Evolutionary conservation across 805 yeast genomes (phyloP), one percentile per base, ranked within the genome.

Genomic region (Candida argentea): DNA sequence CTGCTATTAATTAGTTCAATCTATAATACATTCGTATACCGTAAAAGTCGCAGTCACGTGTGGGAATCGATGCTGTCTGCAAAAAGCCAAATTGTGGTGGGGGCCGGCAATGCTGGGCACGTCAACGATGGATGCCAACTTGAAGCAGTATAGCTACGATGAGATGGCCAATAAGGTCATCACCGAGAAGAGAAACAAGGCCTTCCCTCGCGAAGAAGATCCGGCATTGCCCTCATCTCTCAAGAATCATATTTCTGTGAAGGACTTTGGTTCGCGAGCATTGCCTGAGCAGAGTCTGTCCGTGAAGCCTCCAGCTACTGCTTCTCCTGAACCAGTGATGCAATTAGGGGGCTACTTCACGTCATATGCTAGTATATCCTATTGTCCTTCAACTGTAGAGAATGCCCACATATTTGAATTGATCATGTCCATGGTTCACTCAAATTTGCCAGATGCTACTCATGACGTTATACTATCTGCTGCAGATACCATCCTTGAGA

Each of bases 141-240:
- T n/a, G n/a, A 39, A 45, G 26, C 51, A 47, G 37, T 76, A 75
- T 50, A 65, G 73, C 38, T 72, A 75, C 40, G 79, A 75, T 47
- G 82, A 72, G 45, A 78, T 83, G 86, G 68, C 93, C 28, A 80
- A 76, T 41, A 76, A 76, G 57, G 89, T 83, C 35, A 62, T 76
- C 46, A 35, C 55, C 49, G 25, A 46, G 61, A 24, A 59, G 52
- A 26, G 61, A 60, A 6, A 42, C 42, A n/a, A n/a, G n/a, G n/a
- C n/a, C n/a, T n/a, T n/a, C n/a, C 10, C 48, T 43, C 29, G 36
- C 26, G 71, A 70, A 4, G 74, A 67, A 14, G 46, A 59, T 9
- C 45, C 46, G 33, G 73, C 79, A 3, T 73, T 67, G 25, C 95
- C 95, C 0, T 73, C 73, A 32, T 74, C 93, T 0, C 57, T 86